Percentiles rank a stretch among this genome's conserved stretches.
Conservation (phyloP, 2,329 filamentous ascomycete genomes). For the Sporothrix protearum region DNA sequence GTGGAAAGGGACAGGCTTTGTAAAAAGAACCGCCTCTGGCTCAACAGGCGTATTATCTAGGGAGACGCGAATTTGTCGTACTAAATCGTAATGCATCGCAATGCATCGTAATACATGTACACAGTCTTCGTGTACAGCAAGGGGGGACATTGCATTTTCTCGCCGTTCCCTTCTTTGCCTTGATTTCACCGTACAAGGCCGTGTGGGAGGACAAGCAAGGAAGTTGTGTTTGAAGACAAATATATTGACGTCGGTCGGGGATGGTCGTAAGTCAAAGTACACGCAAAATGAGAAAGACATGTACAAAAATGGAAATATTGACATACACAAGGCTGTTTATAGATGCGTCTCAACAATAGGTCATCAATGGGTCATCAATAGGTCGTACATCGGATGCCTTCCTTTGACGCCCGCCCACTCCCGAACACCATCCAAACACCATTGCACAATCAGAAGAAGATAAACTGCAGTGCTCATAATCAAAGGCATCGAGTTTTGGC, state of each 20-base stretch:
- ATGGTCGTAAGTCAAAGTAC: not conserved
- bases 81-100: too few species aligned
- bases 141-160: not conserved
- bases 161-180: not conserved
- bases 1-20: not conserved
- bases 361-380: not conserved
- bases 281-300: not conserved
- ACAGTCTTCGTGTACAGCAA: not conserved
- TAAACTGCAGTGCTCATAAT: not conserved
- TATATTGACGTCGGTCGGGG: constrained; percentile 3
- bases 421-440: not conserved
- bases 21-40: not conserved
- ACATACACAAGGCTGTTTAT: not conserved
- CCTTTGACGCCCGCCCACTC: not conserved
- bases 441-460: not conserved
- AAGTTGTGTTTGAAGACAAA: not conserved
- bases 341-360: not conserved
- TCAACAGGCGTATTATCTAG: not conserved
- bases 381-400: not conserved
- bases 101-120: not conserved
- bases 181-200: not conserved
- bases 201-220: not conserved
- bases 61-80: not conserved
- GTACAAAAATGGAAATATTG: not conserved
- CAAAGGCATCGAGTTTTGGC: not conserved